These are phyloP conservation scores for Ophiostoma sp. DNA, from an alignment of 2,329 filamentous ascomycete genomes.

Conservation along the genomic window DNA sequence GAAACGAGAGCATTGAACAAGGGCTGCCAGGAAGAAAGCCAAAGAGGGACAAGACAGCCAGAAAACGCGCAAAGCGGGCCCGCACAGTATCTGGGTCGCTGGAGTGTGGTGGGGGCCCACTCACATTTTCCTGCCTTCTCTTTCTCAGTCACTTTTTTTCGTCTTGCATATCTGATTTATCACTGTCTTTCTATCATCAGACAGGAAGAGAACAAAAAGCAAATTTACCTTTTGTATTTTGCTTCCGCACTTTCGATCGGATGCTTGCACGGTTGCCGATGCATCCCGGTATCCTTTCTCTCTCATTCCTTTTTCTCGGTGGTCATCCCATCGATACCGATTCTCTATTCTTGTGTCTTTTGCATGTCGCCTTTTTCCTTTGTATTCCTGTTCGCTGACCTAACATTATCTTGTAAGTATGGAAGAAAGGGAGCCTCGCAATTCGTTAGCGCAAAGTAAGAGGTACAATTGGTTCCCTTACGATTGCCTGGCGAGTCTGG, in stretches of 20 bases:
- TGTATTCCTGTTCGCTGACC: not conserved
- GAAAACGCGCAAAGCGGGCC: constrained; percentile 20
- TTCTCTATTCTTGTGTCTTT: not conserved
- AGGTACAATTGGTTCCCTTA: not conserved
- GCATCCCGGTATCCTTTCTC: not conserved
- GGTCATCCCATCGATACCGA: not conserved
- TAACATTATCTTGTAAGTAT: not conserved
- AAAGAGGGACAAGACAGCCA: not conserved
- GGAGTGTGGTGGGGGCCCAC: not conserved
- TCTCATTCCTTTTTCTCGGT: not conserved
- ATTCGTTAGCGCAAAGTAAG: not conserved
- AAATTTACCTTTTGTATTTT: constrained; percentile 1
- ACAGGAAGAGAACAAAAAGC: not conserved
- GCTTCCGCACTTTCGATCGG: constrained; percentile 6
- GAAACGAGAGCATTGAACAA: not conserved
- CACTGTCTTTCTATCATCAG: not conserved
- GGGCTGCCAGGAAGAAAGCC: not conserved
- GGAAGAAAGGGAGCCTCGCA: not conserved
- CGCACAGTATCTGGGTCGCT: not conserved
- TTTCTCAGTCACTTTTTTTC: not conserved
- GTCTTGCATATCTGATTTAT: constrained; percentile 1
- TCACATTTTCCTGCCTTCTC: constrained; percentile 4
- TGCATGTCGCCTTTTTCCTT: not conserved
- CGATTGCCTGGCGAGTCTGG: not conserved
- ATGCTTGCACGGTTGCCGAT: not conserved